These are phyloP conservation scores for Piloderma croceum DNA, from an alignment of 768 basidiomycete species.

Conservation along the genomic window DNA sequence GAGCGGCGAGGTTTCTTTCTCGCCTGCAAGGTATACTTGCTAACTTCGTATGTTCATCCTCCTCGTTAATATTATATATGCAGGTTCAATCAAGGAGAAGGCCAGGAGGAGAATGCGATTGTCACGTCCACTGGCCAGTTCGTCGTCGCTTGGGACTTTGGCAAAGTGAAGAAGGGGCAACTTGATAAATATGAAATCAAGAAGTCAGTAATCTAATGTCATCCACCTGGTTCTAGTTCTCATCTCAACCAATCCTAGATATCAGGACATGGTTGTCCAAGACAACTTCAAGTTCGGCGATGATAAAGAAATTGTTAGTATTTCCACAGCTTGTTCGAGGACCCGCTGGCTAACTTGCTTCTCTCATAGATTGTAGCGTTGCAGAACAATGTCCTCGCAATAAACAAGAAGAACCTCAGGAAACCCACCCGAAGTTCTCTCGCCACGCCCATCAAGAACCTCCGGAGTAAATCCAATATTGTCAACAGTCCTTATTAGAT, in stretches of 20 bases:
- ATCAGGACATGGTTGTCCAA: slow-evolving; percentile 90
- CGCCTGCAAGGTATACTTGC: slow-evolving; percentile 75
- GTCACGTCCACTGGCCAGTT: slow-evolving; percentile 91
- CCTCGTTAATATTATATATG: slow-evolving; percentile 4
- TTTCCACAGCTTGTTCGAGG: slow-evolving; percentile 1
- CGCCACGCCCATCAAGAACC: slow-evolving; percentile 36
- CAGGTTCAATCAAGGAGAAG: slow-evolving; percentile 91
- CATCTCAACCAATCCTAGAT: slow-evolving; percentile 46
- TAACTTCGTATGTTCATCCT: slow-evolving; percentile 5
- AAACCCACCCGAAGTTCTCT: slow-evolving; percentile 76
- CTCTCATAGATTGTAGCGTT: slow-evolving; percentile 82
- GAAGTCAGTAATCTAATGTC: too few relatives aligned
- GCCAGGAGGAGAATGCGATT: slow-evolving; percentile 88
- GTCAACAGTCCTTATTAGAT: slow-evolving; percentile 55
- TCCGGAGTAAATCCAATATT: slow-evolving; percentile 53
- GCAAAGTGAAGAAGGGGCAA: slow-evolving; percentile 88
- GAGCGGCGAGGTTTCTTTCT: slow-evolving; percentile 81
- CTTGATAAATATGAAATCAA: slow-evolving; percentile 94
- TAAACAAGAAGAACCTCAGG: slow-evolving; percentile 90
- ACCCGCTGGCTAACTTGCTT: slow-evolving; percentile 4
- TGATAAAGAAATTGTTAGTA: slow-evolving; percentile 88
- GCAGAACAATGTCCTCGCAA: slow-evolving; percentile 86
- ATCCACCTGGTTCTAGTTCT: too few relatives aligned
- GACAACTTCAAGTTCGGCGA: slow-evolving; percentile 98
- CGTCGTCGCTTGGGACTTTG: slow-evolving; percentile 96